Evolutionary conservation across 2,329 filamentous ascomycete genomes (phyloP).

Genomic region (Boeremia lycopersici): DNA sequence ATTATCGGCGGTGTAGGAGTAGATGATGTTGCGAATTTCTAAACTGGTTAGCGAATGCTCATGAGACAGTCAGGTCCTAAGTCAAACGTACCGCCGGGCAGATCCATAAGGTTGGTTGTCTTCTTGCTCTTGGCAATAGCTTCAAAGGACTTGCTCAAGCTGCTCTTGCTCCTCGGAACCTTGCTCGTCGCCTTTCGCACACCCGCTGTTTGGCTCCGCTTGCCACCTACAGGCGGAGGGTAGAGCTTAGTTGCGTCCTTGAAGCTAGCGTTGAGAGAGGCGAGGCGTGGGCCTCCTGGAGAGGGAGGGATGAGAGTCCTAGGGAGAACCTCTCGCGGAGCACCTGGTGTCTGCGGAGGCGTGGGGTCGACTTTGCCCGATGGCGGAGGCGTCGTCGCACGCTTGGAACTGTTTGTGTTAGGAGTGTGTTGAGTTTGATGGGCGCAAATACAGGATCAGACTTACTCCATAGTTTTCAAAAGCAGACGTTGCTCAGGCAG

Average conservation of each 20-base stretch:
- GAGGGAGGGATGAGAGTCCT: neutral
- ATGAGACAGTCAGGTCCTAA: no score
- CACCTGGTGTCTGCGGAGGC: neutral
- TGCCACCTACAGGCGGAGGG: neutral
- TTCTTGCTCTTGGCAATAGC: neutral
- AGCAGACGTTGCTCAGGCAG: neutral
- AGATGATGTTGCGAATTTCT: constrained; percentile 42
- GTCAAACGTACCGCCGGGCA: constrained; percentile 26
- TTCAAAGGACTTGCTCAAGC: neutral
- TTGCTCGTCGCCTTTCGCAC: neutral
- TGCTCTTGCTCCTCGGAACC: neutral
- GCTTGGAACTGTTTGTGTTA: neutral
- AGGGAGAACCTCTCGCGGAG: neutral
- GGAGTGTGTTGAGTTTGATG: neutral
- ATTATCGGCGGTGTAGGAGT: constrained; percentile 17
- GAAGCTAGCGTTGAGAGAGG: neutral
- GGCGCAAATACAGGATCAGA: neutral
- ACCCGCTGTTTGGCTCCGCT: neutral
- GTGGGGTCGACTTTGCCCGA: neutral
- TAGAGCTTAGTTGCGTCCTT: neutral
- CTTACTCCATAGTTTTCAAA: neutral
- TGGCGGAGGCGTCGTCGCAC: neutral
- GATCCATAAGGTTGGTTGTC: constrained; percentile 25
- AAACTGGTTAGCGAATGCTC: neutral
- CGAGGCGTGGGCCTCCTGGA: neutral